These are phyloP conservation scores for Helotiales sp. DNA, from an alignment of 2,329 filamentous ascomycete species.

Conservation along the genomic window DNA sequence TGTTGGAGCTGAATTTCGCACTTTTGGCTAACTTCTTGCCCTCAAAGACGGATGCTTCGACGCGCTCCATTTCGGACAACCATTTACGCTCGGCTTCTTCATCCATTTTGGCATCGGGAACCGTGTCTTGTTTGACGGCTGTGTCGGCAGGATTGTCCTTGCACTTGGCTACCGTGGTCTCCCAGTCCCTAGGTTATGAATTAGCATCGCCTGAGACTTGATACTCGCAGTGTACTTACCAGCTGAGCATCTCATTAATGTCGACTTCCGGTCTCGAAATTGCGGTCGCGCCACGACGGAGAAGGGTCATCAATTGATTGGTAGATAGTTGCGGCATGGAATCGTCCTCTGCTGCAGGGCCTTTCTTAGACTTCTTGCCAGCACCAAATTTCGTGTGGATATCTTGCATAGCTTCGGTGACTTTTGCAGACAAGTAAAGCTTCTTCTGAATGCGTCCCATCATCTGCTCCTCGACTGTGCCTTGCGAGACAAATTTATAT, in stretches of 20 bases:
- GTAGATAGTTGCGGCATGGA: constrained; percentile 53
- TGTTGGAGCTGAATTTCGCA: constrained; percentile 30
- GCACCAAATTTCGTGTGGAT: constrained; percentile 43
- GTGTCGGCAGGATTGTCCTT: constrained; percentile 50
- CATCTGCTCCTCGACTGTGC: constrained; percentile 91
- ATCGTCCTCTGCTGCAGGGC: constrained; percentile 35
- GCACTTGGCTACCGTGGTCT: constrained; percentile 53
- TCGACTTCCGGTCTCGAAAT: constrained; percentile 52
- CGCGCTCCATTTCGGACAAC: constrained; percentile 55
- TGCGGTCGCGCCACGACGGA: constrained; percentile 54
- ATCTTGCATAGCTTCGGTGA: constrained; percentile 58
- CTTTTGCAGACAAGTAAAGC: constrained; percentile 59
- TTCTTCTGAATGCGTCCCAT: constrained; percentile 50
- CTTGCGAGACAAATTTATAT: constrained; percentile 88
- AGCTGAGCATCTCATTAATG: constrained; percentile 56
- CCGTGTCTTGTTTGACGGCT: constrained; percentile 36
- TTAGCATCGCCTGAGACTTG: background rate
- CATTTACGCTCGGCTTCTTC: constrained; percentile 54
- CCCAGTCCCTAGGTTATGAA: constrained; percentile 43
- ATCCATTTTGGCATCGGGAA: constrained; percentile 34
- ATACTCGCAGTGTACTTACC: constrained; percentile 29
- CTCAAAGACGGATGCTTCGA: constrained; percentile 57
- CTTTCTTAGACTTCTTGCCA: constrained; percentile 34
- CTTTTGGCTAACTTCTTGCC: constrained; percentile 49
- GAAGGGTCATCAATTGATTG: constrained; percentile 51